A percentile compares a stretch with the other conserved stretches of the same genome.
phyloP scores from a whole-genome alignment of 164 flowering plant genomes.

The Annona squamosa region DNA sequence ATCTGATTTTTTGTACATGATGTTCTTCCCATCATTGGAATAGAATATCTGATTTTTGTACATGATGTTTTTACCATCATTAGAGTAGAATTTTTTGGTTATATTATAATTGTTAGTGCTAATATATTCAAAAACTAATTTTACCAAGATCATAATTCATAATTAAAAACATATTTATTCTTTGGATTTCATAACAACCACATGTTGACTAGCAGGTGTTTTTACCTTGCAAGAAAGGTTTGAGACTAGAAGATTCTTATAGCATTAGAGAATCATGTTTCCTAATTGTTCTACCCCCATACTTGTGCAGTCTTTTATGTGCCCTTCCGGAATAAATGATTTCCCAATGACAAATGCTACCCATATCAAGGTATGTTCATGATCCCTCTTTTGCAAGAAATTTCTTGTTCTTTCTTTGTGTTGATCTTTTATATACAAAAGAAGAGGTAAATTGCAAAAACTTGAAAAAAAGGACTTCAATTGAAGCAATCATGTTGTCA shows the following conservation, averaged over 20 bases:
- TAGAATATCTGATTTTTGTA: neutral
- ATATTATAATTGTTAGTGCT: too few relatives aligned
- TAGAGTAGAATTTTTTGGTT: neutral
- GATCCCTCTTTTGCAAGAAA: neutral
- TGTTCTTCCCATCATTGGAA: neutral
- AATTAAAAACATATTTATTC: too few relatives aligned
- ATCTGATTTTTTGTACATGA: neutral
- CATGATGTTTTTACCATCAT: neutral
- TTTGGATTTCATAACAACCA: neutral
- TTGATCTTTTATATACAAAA: neutral
- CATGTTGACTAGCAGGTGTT: neutral
- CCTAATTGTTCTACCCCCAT: slow-evolving; percentile 4
- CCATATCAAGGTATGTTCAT: slow-evolving; percentile 76
- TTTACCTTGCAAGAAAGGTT: slow-evolving; percentile 6
- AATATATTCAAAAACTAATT: too few relatives aligned
- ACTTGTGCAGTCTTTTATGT: slow-evolving; percentile 85
- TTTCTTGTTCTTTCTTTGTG: neutral
- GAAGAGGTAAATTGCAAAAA: too few relatives aligned
- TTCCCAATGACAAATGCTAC: slow-evolving; percentile 89
- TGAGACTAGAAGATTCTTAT: neutral
- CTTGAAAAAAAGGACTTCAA: neutral
- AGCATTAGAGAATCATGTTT: neutral
- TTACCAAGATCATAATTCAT: too few relatives aligned
- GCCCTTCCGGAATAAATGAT: slow-evolving; percentile 98
- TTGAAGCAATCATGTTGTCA: neutral